These are phyloP conservation scores for Mucor racemosus DNA, from an alignment of 371 early-diverging fungal genomes.

Conservation along the genomic window DNA sequence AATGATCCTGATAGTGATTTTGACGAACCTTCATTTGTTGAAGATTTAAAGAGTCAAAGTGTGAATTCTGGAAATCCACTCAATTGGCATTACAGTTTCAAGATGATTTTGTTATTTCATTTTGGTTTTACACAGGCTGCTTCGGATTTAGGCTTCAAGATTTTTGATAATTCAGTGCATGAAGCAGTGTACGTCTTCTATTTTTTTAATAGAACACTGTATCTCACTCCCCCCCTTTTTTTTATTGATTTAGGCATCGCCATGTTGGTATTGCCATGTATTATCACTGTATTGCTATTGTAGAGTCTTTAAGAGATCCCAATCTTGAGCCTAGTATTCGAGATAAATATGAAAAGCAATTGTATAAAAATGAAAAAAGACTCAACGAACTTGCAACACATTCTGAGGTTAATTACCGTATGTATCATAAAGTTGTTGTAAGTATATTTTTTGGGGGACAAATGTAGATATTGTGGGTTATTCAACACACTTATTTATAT, in stretches of 20 bases:
- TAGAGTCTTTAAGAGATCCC: slow-evolving; percentile 35
- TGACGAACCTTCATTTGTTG: slow-evolving; percentile 37
- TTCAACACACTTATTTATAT: not conserved
- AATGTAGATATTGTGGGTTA: not conserved
- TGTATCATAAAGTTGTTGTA: slow-evolving; percentile 48
- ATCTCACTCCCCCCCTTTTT: not conserved
- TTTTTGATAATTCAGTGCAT: slow-evolving; percentile 33
- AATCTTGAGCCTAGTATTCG: slow-evolving; percentile 23
- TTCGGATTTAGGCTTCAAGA: slow-evolving; percentile 40
- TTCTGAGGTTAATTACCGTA: slow-evolving; percentile 40
- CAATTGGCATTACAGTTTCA: slow-evolving; percentile 49
- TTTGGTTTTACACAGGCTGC: slow-evolving; percentile 46
- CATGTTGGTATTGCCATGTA: slow-evolving; percentile 49
- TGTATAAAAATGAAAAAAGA: slow-evolving; percentile 26
- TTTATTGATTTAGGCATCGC: slow-evolving; percentile 29
- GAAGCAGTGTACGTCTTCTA: slow-evolving; percentile 31
- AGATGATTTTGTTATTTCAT: slow-evolving; percentile 49
- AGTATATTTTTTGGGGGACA: not conserved
- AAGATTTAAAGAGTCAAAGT: slow-evolving; percentile 33
- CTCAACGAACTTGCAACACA: slow-evolving; percentile 37
- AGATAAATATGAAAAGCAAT: slow-evolving; percentile 28
- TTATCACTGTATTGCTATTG: slow-evolving; percentile 44
- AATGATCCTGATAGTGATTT: slow-evolving; percentile 35
- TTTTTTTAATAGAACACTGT: not conserved
- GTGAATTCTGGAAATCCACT: slow-evolving; percentile 41